These are phyloP conservation scores for Colletotrichum theobromicola DNA, from an alignment of 2,329 filamentous ascomycete genomes.

Conservation along the genomic window DNA sequence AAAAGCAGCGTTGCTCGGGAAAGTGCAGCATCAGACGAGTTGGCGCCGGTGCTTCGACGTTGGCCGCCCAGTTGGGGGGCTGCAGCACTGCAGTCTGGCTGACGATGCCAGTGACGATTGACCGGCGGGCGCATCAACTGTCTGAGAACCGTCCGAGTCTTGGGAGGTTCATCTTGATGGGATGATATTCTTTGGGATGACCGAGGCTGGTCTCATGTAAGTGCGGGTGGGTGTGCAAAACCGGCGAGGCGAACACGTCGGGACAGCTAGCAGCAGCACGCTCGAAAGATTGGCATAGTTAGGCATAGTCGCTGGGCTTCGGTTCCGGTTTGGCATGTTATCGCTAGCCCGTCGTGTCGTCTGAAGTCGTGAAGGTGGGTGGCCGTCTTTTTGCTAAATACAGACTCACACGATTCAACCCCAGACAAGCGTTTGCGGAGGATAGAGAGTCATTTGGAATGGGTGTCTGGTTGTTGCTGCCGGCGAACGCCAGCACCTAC, in stretches of 20 bases:
- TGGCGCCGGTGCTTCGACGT: background rate
- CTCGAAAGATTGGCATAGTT: background rate
- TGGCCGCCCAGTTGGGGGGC: background rate
- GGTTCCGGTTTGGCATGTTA: background rate
- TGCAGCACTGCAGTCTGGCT: background rate
- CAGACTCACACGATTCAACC: slow-evolving; percentile 9
- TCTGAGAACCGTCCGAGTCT: background rate
- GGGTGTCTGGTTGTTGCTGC: background rate
- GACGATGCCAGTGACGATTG: background rate
- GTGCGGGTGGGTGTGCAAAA: background rate
- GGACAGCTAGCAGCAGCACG: background rate
- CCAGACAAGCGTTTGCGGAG: background rate
- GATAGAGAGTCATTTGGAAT: slow-evolving; percentile 7
- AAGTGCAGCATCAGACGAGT: background rate
- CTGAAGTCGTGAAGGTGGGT: background rate
- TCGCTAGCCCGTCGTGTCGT: background rate
- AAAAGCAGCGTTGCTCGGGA: background rate
- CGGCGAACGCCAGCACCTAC: background rate
- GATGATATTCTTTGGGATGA: background rate
- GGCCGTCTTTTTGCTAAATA: slow-evolving; percentile 7
- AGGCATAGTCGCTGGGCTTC: background rate
- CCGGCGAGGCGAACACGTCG: background rate
- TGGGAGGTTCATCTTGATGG: background rate
- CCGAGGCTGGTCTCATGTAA: background rate
- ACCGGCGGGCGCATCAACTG: background rate